These are phyloP conservation scores for Ophiognomonia clavigignenti-juglandacearum DNA, from an alignment of 2,329 filamentous ascomycete genomes.

Conservation along the genomic window DNA sequence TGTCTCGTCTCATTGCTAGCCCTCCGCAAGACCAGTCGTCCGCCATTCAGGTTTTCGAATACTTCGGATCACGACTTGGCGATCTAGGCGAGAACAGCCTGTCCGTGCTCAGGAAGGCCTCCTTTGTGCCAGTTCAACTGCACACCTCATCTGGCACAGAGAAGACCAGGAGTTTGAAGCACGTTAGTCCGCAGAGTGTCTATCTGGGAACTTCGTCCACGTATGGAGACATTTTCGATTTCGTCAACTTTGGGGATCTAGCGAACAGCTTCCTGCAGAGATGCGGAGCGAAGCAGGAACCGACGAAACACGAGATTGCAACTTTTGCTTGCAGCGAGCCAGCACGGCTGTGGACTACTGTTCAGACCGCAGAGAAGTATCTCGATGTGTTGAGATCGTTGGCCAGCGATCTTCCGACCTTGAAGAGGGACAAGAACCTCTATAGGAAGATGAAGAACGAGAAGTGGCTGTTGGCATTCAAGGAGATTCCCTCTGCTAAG, in stretches of 20 bases:
- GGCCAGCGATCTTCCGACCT: slow-evolving; percentile 61
- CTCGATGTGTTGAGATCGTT: slow-evolving; percentile 75
- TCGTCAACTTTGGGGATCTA: slow-evolving; percentile 85
- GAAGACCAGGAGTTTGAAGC: slow-evolving; percentile 34
- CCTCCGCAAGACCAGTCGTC: slow-evolving; percentile 65
- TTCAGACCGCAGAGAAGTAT: slow-evolving; percentile 83
- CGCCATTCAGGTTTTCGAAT: slow-evolving; percentile 72
- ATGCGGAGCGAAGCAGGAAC: slow-evolving; percentile 87
- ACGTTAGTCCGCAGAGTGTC: slow-evolving; percentile 65
- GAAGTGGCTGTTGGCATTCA: slow-evolving; percentile 77
- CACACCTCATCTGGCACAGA: slow-evolving; percentile 1
- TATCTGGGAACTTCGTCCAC: slow-evolving; percentile 69
- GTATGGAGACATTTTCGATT: slow-evolving; percentile 92
- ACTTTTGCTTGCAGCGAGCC: slow-evolving; percentile 80
- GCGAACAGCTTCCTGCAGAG: slow-evolving; percentile 86
- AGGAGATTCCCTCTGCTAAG: slow-evolving; percentile 56
- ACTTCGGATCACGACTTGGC: slow-evolving; percentile 71
- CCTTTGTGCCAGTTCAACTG: slow-evolving; percentile 64
- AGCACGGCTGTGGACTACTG: slow-evolving; percentile 70
- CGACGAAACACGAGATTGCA: slow-evolving; percentile 81
- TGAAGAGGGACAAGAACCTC: slow-evolving; percentile 76
- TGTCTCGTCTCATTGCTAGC: slow-evolving; percentile 64
- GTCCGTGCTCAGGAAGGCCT: slow-evolving; percentile 55
- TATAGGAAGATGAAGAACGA: slow-evolving; percentile 71
- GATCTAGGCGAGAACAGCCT: slow-evolving; percentile 64